Evolutionary conservation across 805 yeast genomes (phyloP).

Genomic region (Wickerhamomyces hampshirensis): DNA sequence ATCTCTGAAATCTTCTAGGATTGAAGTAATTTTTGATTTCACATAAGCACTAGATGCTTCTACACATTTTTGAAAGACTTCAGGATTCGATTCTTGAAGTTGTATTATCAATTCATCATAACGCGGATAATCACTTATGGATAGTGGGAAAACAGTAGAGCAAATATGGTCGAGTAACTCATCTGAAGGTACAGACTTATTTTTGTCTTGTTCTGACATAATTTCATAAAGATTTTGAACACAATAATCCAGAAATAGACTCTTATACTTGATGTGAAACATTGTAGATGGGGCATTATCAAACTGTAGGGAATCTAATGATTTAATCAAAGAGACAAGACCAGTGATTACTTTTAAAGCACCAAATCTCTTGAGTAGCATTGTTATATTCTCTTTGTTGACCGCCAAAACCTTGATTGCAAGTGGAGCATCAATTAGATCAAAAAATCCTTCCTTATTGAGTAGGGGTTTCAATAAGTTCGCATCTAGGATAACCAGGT

Average conservation of each 20-base stretch:
- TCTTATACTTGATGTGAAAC: conserved; percentile 23
- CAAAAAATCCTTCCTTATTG: conserved; percentile 22
- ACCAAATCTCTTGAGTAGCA: conserved; percentile 15
- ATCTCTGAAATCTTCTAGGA: conserved; percentile 23
- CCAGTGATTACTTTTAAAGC: conserved; percentile 11
- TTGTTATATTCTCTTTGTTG: conserved; percentile 20
- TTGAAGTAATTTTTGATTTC: conserved; percentile 18
- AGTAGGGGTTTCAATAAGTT: conserved; percentile 27
- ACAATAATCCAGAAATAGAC: conserved; percentile 15
- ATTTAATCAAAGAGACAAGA: conserved; percentile 13
- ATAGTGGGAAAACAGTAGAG: conserved; percentile 19
- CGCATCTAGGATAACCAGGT: conserved; percentile 25
- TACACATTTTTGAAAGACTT: conserved; percentile 5
- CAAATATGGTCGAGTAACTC: conserved; percentile 7
- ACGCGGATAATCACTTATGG: conserved; percentile 23
- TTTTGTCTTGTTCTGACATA: conserved; percentile 6
- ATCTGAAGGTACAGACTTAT: conserved; percentile 8
- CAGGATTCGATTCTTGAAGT: conserved; percentile 9
- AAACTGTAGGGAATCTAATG: conserved; percentile 17
- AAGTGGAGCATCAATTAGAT: conserved; percentile 22
- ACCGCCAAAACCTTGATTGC: conserved; percentile 30
- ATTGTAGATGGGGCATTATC: conserved; percentile 22
- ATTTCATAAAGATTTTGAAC: conserved; percentile 18
- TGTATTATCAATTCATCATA: conserved; percentile 21
- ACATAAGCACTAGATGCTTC: conserved; percentile 14